A percentile compares a stretch with the other conserved stretches of the same genome.
phyloP scores from a whole-genome alignment of 768 basidiomycete species.

The Favolaschia claudopus region DNA sequence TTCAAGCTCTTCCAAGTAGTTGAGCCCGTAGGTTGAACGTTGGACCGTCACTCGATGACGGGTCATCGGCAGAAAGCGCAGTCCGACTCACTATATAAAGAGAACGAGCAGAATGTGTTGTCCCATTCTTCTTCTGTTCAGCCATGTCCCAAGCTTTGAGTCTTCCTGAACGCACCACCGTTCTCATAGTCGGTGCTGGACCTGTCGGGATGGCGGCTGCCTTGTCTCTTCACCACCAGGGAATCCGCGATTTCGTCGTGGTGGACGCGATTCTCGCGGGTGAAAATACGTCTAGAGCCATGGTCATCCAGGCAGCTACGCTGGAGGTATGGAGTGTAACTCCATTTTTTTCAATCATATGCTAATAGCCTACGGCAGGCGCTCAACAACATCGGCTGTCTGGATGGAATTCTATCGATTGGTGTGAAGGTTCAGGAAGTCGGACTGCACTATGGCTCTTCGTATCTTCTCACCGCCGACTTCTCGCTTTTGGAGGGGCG shows the following conservation, averaged over 20 bases:
- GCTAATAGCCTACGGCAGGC: constrained; percentile 35
- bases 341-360: neutral
- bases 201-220: constrained; percentile 37
- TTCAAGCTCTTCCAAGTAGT: no score
- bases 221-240: constrained; percentile 40
- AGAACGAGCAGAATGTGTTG: no score
- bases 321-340: constrained; percentile 47
- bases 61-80: no score
- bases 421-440: constrained; percentile 35
- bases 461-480: constrained; percentile 18
- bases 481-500: constrained; percentile 37
- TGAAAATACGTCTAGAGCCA: constrained; percentile 48
- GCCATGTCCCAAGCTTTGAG: no score
- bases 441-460: constrained; percentile 30
- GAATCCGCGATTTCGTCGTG: constrained; percentile 45
- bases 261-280: constrained; percentile 46
- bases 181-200: constrained; percentile 29
- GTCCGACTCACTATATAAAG: no score
- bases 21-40: no score
- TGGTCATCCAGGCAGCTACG: constrained; percentile 52
- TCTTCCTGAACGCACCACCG: no score
- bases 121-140: no score
- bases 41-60: no score
- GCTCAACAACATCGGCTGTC: constrained; percentile 44
- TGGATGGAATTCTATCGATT: constrained; percentile 38